Evolutionary conservation across 2,329 filamentous ascomycete species (phyloP), one percentile per base, ranked within the genome.

Genomic region (Fusarium nelsonii): DNA sequence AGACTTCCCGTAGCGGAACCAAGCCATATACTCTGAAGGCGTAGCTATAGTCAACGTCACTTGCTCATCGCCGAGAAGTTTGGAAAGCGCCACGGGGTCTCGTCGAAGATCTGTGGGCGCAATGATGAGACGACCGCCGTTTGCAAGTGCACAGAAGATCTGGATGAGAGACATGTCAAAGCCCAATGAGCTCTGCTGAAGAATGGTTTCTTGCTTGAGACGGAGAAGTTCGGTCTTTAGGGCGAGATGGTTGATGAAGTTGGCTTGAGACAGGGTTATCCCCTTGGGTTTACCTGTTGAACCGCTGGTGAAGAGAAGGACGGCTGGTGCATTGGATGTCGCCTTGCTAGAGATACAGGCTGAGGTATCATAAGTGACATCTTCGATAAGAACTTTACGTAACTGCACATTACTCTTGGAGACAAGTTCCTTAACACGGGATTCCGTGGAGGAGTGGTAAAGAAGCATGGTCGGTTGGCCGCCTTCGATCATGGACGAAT

Each of bases 141-240:
- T 58, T 5, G 39, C 48, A 8, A 68, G 49, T 2, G 63, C 63
- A 2, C 58, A 34, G 14, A 68, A 50, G 4, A 49, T 43, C 33
- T 68, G 65, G 2, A 44, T 43, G 8, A 68, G 46, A 6, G 65
- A 68, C 11, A 68, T 40, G 12, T 68, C 65, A 7, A 68, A 68
- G 1, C 65, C 63, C 20, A 57, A 58, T 7, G 65, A 60, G 28
- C 65, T 68, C 20, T 68, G 63, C 20, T 68, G 65, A 1, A 68
- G 54, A 8, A 68, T 48, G 1, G 2, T 26, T 9, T 44, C 39
- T 16, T 28, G 30, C 12, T 33, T 20, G 14, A 40, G 36, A 4
- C n/a, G 14, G 7, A 39, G 36, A 15, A 40, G n/a, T 9, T 23
- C 56, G 32, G 53, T 28, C 8, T 61, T 61, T 3, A 61, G 58